Base-by-base conservation (phyloP, 2,329 filamentous ascomycete genomes). In the Colletotrichum eremochloae region DNA sequence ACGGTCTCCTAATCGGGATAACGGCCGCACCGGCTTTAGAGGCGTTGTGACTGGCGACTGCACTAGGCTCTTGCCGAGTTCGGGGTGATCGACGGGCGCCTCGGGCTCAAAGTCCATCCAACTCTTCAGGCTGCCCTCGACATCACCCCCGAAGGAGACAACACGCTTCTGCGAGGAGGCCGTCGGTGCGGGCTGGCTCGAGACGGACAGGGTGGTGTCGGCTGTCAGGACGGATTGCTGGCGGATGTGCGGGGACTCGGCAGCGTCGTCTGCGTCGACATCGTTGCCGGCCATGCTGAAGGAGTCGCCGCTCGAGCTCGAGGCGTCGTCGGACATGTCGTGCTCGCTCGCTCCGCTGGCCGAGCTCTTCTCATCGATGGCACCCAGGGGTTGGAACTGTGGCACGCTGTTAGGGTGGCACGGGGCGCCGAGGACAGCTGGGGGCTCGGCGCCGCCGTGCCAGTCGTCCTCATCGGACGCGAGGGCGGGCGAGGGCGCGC, bases 401-500 rank as follows among this genome's bases (percentile, higher is more conserved):
- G 62, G 57, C 20, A 71, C 58, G 29, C 62, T 57, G 44, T 73
- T 70, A 11, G 67, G 71, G 18, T 66, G 63, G 33, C 71, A 71
- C 2, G 71, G 50, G 5, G 67, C 62, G 29, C 62, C 68, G 44
- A 66, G 62, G 20, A 71, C 29, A 7, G 61, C 53, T 5, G 71
- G 71, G 18, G 72, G 53, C 46, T 67, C 61, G 48, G 64, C 66
- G 12, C 64, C 53, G 29, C 55, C 40, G 14, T 70, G 58, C 69
- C 75, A 74, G 20, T 74, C 67, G n/a, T 61, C 52, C 42, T 75
- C 60, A 18, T 76, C 77, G 20, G 76, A 77, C 6, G 81, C 80
- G 20, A 86, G 76, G 3, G 78, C 77, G 46, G 78, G 78, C 14
- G 79, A 78, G 0, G 88, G 88, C 11, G 81, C 76, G 11, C 88